A percentile compares a stretch with the other conserved stretches of the same genome.
phyloP scores from a whole-genome alignment of 169 alveolate genomes.

The Theileria parva region DNA sequence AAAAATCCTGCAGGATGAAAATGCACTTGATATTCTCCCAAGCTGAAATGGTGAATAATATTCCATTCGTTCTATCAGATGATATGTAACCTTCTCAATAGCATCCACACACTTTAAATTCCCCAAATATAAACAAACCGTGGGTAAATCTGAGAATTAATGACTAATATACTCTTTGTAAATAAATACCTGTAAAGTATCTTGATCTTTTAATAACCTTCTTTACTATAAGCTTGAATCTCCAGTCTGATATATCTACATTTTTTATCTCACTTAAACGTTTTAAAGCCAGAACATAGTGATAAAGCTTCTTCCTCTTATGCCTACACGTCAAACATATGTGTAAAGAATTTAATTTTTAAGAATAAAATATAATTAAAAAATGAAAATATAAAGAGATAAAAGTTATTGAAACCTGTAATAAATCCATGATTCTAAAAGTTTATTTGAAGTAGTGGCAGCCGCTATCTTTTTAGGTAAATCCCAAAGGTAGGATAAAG shows the following conservation, averaged over 20 bases:
- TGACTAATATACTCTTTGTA: neutral
- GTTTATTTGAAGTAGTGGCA: constrained; percentile 79
- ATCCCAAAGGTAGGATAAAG: constrained; percentile 74
- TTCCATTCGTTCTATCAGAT: constrained; percentile 56
- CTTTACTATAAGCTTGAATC: constrained; percentile 73
- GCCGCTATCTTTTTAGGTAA: constrained; percentile 77
- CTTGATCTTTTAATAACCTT: constrained; percentile 66
- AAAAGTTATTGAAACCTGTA: constrained; percentile 49
- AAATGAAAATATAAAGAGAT: neutral
- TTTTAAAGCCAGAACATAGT: constrained; percentile 71
- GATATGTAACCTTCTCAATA: constrained; percentile 69
- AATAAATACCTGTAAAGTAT: constrained; percentile 61
- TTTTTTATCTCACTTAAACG: constrained; percentile 77
- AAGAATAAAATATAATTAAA: neutral
- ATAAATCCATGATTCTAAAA: constrained; percentile 75
- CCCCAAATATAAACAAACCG: constrained; percentile 75
- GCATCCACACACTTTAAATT: constrained; percentile 72
- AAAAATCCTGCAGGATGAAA: constrained; percentile 69
- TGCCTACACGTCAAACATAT: constrained; percentile 30
- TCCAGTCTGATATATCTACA: constrained; percentile 78
- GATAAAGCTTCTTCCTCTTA: constrained; percentile 74
- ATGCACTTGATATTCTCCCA: constrained; percentile 66
- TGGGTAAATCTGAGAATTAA: constrained; percentile 69
- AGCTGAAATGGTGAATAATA: constrained; percentile 75
- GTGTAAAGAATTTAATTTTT: neutral